These are phyloP conservation scores for Ogataea pignaliae DNA, from an alignment of 805 yeast species.

Conservation along the genomic window DNA sequence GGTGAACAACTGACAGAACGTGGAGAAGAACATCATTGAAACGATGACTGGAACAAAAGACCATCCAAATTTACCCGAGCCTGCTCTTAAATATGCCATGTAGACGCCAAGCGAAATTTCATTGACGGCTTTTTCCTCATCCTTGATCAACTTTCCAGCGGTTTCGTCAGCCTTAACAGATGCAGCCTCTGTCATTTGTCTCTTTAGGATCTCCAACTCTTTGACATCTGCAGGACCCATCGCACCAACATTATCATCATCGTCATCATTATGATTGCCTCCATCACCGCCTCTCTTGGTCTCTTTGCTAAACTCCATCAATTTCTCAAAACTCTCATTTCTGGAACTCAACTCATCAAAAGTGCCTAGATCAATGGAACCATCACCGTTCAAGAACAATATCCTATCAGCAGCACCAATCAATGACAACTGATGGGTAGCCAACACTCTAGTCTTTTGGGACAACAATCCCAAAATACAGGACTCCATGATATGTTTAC, in stretches of 20 bases:
- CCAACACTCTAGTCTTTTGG: slow-evolving; percentile 62
- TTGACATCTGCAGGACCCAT: no score
- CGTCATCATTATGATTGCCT: slow-evolving; percentile 27
- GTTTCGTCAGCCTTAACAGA: slow-evolving; percentile 43
- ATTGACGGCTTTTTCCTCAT: slow-evolving; percentile 28
- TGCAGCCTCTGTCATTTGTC: slow-evolving; percentile 26
- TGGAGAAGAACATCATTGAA: slow-evolving; percentile 30
- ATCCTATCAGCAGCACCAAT: slow-evolving; percentile 65
- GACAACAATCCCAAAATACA: slow-evolving; percentile 58
- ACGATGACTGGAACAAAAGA: slow-evolving; percentile 21
- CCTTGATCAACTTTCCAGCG: slow-evolving; percentile 28
- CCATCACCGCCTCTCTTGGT: slow-evolving; percentile 6
- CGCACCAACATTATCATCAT: slow-evolving; percentile 7
- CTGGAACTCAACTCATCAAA: slow-evolving; percentile 44
- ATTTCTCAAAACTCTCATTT: slow-evolving; percentile 44
- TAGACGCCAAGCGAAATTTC: slow-evolving; percentile 45
- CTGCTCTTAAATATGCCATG: slow-evolving; percentile 45
- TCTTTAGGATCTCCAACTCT: slow-evolving; percentile 15
- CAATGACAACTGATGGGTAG: slow-evolving; percentile 77
- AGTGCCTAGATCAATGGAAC: slow-evolving; percentile 56
- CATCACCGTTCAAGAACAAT: slow-evolving; percentile 61
- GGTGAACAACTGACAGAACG: slow-evolving; percentile 52
- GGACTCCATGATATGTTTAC: slow-evolving; percentile 67
- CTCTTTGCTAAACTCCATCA: slow-evolving; percentile 39
- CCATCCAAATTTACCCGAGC: slow-evolving; percentile 51